Conservation (phyloP, 2,329 filamentous ascomycete genomes). For the Penicillium capsulatum region DNA sequence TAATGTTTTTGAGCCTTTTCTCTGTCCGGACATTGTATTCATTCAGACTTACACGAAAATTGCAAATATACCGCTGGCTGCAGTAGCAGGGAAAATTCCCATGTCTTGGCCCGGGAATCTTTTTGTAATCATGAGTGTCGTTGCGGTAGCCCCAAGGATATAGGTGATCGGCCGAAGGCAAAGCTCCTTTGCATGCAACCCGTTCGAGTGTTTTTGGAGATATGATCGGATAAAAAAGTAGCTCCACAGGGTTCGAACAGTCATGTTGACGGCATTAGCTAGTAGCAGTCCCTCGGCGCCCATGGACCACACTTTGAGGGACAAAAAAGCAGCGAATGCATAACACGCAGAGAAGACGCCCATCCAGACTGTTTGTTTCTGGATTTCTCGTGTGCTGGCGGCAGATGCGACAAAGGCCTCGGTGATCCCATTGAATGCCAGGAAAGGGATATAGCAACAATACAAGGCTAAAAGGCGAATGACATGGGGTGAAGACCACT, state of each 20-base stretch:
- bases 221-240: slow-evolving; percentile 64
- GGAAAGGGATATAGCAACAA: slow-evolving; percentile 87
- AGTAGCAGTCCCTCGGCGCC: slow-evolving; percentile 78
- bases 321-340: slow-evolving; percentile 67
- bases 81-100: slow-evolving; percentile 47
- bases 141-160: slow-evolving; percentile 45
- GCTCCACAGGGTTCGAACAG: slow-evolving; percentile 78
- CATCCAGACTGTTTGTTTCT: slow-evolving; percentile 80
- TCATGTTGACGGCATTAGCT: slow-evolving; percentile 89
- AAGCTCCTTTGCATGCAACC: slow-evolving; percentile 43
- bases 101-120: slow-evolving; percentile 9
- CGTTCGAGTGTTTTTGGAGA: slow-evolving; percentile 49
- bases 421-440: slow-evolving; percentile 84
- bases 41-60: slow-evolving; percentile 57
- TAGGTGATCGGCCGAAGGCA: slow-evolving; percentile 46
- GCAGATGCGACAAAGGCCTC: slow-evolving; percentile 92
- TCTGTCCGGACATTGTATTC: not conserved
- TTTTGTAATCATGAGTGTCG: slow-evolving; percentile 37
- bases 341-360: slow-evolving; percentile 72
- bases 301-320: slow-evolving; percentile 63
- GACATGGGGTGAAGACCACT: slow-evolving; percentile 72
- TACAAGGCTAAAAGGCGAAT: slow-evolving; percentile 71
- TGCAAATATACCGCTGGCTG: slow-evolving; percentile 51
- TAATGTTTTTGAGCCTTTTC: slow-evolving; percentile 15
- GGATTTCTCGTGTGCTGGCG: slow-evolving; percentile 69